phyloP scores from a whole-genome alignment of 164 flowering plant genomes.

The Stephania yunnanensis region DNA sequence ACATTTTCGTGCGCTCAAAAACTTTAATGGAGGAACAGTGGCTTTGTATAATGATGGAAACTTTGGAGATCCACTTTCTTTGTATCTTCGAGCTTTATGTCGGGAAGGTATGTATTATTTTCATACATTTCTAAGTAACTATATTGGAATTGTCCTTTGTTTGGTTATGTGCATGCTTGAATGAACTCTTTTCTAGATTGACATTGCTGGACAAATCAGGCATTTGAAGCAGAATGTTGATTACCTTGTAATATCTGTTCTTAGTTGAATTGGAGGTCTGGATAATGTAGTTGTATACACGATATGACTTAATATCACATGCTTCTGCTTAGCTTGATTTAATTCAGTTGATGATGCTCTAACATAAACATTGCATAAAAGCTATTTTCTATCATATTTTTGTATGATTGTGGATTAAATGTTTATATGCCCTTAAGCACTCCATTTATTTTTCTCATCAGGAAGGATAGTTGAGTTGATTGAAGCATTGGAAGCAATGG shows the following conservation, averaged over 20 bases:
- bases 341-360: too few relatives aligned
- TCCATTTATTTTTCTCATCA: slow-evolving; percentile 25
- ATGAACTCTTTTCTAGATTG: not conserved
- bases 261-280: too few relatives aligned
- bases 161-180: not conserved
- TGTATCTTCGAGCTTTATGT: slow-evolving; percentile 90
- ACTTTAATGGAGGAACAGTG: slow-evolving; percentile 67
- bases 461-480: slow-evolving; percentile 85
- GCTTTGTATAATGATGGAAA: slow-evolving; percentile 70
- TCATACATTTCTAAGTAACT: not conserved
- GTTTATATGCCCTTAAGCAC: slow-evolving; percentile 15
- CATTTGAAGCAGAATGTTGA: not conserved
- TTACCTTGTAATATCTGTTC: not conserved
- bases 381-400: not conserved
- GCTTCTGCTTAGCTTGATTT: too few relatives aligned
- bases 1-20: slow-evolving; percentile 88
- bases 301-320: too few relatives aligned
- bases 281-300: too few relatives aligned
- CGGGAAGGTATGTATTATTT: slow-evolving; percentile 57
- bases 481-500: slow-evolving; percentile 94
- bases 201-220: not conserved
- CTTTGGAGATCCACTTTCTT: slow-evolving; percentile 90
- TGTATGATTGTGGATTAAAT: not conserved
- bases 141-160: not conserved
- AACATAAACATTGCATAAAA: not conserved